phyloP scores from a whole-genome alignment of 139 green algal species.

The Desmodesmus armatus region DNA sequence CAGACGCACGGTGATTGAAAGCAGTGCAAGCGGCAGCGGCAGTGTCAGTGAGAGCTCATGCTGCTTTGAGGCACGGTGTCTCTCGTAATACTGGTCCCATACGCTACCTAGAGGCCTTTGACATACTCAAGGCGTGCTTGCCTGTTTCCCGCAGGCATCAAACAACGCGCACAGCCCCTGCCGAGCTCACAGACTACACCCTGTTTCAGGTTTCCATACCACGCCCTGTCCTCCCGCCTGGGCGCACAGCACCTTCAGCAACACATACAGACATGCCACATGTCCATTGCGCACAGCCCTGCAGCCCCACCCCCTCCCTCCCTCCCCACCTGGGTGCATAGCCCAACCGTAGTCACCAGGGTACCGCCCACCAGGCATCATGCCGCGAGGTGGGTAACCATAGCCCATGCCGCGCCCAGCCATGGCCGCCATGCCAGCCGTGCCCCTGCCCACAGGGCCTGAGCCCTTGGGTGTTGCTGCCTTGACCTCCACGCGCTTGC shows the following conservation, averaged over 20 bases:
- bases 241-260: too few relatives aligned
- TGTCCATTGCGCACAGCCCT: not conserved
- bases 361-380: not conserved
- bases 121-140: too few relatives aligned
- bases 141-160: too few relatives aligned
- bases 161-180: too few relatives aligned
- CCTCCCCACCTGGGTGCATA: not conserved
- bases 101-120: not conserved
- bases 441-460: constrained; percentile 48
- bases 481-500: constrained; percentile 88
- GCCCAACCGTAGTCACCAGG: not conserved
- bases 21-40: not conserved
- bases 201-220: too few relatives aligned
- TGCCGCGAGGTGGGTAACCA: not conserved
- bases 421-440: not conserved
- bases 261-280: not conserved
- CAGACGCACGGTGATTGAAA: not conserved
- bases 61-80: not conserved
- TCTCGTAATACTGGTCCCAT: not conserved
- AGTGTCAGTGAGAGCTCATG: not conserved
- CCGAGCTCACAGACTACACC: too few relatives aligned
- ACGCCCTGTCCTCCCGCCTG: too few relatives aligned
- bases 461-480: constrained; percentile 83
- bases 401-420: not conserved
- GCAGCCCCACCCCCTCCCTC: too few relatives aligned